These are phyloP conservation scores for Syzygium malaccense DNA, from an alignment of 441 rosid genomes.

Conservation along the genomic window DNA sequence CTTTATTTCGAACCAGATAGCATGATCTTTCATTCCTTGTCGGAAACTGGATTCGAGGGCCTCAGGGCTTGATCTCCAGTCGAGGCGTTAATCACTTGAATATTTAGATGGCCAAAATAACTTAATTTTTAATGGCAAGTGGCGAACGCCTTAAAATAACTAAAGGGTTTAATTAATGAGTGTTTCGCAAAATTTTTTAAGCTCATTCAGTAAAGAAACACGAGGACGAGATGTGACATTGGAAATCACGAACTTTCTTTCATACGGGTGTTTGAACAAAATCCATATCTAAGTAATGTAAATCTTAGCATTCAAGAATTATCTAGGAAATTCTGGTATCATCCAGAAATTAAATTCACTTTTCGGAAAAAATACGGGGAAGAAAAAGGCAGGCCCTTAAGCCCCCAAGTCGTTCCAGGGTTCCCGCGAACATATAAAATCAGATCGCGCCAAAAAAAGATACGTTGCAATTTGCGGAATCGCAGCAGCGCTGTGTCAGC, in stretches of 20 bases:
- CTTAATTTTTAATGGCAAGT: too few species aligned
- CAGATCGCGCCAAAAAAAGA: background rate
- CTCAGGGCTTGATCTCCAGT: background rate
- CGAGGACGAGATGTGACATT: background rate
- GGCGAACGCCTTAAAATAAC: too few species aligned
- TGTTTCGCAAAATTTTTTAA: rapidly evolving
- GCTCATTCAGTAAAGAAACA: background rate
- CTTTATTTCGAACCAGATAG: rapidly evolving
- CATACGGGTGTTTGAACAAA: background rate
- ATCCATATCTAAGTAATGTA: background rate
- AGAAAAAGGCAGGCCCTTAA: background rate
- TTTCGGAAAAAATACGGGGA: background rate
- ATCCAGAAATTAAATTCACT: background rate
- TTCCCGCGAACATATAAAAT: background rate
- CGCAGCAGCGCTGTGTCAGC: background rate
- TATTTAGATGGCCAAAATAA: too few species aligned
- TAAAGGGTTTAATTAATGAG: rapidly evolving
- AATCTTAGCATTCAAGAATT: background rate
- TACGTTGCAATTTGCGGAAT: background rate
- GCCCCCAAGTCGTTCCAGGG: background rate
- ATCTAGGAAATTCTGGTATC: background rate
- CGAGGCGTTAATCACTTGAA: background rate
- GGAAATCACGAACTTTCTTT: background rate
- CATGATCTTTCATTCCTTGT: background rate
- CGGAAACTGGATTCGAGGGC: background rate